phyloP scores from a whole-genome alignment of 352 stramenopile genomes.

The Globisporangium heterothallicum region DNA sequence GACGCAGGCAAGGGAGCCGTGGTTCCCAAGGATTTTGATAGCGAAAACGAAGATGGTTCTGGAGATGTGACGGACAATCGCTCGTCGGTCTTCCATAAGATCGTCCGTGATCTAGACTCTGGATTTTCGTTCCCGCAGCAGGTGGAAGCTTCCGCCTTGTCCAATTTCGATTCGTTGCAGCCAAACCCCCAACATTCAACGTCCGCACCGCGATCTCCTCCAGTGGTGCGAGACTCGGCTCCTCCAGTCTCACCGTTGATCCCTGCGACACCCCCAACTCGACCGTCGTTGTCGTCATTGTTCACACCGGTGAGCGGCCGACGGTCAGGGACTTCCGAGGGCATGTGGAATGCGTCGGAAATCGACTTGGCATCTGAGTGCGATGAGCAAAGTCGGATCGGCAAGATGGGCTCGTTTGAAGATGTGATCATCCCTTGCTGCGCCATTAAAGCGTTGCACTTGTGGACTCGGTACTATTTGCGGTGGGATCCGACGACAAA shows the following conservation, averaged over 20 bases:
- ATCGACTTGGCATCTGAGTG: constrained; percentile 27
- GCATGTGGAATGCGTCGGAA: constrained; percentile 26
- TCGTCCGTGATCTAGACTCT: constrained; percentile 51
- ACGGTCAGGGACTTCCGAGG: constrained; percentile 19
- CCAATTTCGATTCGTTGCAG: constrained; percentile 18
- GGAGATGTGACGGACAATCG: constrained; percentile 9
- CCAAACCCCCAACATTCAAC: constrained; percentile 3
- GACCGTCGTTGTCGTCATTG: constrained; percentile 30
- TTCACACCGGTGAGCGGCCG: constrained; percentile 27
- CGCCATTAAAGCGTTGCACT: constrained; percentile 60
- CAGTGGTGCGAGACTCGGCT: neutral
- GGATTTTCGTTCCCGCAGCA: constrained; percentile 51
- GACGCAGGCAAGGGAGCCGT: neutral
- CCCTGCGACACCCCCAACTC: constrained; percentile 8
- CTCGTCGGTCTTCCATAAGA: constrained; percentile 32
- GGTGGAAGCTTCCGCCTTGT: constrained; percentile 22
- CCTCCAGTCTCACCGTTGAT: constrained; percentile 1
- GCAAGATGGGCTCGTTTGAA: constrained; percentile 27
- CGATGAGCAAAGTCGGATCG: constrained; percentile 31
- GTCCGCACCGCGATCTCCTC: constrained; percentile 15
- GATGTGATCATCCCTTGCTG: constrained; percentile 68
- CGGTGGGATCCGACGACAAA: constrained; percentile 63
- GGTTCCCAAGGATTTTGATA: constrained; percentile 16
- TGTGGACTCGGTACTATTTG: constrained; percentile 80
- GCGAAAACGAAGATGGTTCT: constrained; percentile 18